Evolutionary conservation across 371 early-diverging fungal species (phyloP).

Genomic region (Rhizopus delemar): DNA sequence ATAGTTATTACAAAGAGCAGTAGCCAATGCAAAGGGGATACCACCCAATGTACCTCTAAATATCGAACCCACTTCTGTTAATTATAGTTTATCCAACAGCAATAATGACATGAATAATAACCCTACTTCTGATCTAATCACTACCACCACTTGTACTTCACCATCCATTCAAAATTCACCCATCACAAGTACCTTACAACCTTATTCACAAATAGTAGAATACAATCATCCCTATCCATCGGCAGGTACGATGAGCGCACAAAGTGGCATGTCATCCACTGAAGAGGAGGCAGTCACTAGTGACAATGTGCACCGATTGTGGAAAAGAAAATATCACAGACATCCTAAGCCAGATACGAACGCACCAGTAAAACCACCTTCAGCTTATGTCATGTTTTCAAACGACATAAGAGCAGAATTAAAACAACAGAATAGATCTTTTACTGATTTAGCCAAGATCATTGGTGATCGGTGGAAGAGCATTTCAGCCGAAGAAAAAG

Average conservation of each 20-base stretch:
- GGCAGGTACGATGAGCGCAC: constrained; percentile 27
- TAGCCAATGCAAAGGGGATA: constrained; percentile 35
- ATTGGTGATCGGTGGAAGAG: constrained; percentile 55
- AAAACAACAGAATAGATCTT: constrained; percentile 45
- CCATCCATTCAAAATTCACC: background rate
- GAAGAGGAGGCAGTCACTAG: constrained; percentile 45
- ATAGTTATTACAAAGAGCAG: constrained; percentile 47
- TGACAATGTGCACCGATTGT: constrained; percentile 31
- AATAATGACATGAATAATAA: no score
- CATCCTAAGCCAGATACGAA: constrained; percentile 57
- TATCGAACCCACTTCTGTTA: background rate
- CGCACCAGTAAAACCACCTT: constrained; percentile 57
- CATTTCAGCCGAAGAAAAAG: constrained; percentile 37
- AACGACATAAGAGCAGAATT: constrained; percentile 51
- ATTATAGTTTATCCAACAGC: background rate
- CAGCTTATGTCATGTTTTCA: constrained; percentile 64
- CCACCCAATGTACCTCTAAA: constrained; percentile 27
- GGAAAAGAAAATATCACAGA: constrained; percentile 55
- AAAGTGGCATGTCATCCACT: constrained; percentile 40
- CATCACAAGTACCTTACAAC: background rate
- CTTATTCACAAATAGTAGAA: constrained; percentile 3
- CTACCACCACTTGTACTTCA: background rate
- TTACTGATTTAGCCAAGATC: constrained; percentile 54
- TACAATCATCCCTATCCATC: constrained; percentile 25
- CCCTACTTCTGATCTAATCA: background rate